Base-by-base conservation (phyloP, 2,329 filamentous ascomycete species). In the Alternaria metachromatica region DNA sequence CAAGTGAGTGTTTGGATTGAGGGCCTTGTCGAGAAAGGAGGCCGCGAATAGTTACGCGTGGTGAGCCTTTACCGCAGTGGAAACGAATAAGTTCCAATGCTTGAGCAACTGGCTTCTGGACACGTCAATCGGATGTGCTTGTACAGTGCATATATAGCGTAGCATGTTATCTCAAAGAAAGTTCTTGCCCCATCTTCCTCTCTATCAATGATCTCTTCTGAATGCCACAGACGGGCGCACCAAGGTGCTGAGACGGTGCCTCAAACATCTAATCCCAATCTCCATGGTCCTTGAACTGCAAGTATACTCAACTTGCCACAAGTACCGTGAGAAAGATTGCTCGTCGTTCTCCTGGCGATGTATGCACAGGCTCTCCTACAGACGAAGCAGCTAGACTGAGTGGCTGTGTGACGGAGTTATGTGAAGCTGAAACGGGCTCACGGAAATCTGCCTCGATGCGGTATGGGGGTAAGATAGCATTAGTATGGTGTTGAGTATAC, bases 1-100 rank as follows among this genome's bases (percentile, higher is more conserved):
- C 55, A 75, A 46, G 67, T 78, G 5, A 60, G 76, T 1, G 61
- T 74, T 18, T 77, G 74, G 71, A 65, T 79, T 53, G 62, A 69
- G 23, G 53, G 50, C 2, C 28, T 71, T 28, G 58, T 70, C 7
- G 66, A n/a, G 28, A 62, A 63, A 23, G 64, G 61, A 37, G 59
- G 59, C 6, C n/a, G 30, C 7, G 50, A 60, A 5, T 60, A 44
- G 33, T 10, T 13, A 20, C 11, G 33, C 41, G 15, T 20, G 25
- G 21, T 18, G 10, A 28, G 37, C 7, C 12, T 25, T 20, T 26
- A 44, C 21, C 23, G 28, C 5, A 23, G 28, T n/a, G 49, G 15
- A 53, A 21, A 15, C 4, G 6, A 13, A 53, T 23, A 4, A 21
- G 13, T 23, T 21, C 20, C 44, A 48, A 20, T 48, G 21, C 21